Evolutionary conservation across 179 eudicot species (phyloP).

Genomic region (Spergularia azorica): DNA sequence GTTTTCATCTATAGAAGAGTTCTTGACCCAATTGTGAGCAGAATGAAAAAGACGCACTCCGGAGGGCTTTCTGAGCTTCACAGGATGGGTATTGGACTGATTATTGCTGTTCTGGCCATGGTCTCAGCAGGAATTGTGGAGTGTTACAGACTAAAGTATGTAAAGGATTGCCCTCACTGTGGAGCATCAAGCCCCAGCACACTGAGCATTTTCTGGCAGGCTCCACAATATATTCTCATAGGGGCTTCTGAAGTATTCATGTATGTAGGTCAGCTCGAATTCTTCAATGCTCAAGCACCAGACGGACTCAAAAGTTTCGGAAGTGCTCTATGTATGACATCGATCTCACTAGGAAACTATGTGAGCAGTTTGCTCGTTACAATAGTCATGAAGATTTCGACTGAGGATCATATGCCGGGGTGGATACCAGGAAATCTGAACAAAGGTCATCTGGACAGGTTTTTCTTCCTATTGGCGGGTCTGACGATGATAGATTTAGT

Average conservation of each 20-base stretch:
- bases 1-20: constrained; percentile 56
- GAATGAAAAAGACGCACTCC: constrained; percentile 48
- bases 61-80: constrained; percentile 66
- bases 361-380: constrained; percentile 63
- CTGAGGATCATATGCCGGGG: constrained; percentile 62
- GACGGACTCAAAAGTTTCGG: constrained; percentile 87
- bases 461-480: constrained; percentile 68
- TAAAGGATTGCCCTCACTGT: constrained; percentile 41
- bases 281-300: constrained; percentile 81
- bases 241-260: constrained; percentile 86
- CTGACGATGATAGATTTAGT: constrained; percentile 56
- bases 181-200: constrained; percentile 51
- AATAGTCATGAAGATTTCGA: constrained; percentile 70
- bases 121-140: constrained; percentile 79
- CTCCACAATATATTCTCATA: constrained; percentile 72
- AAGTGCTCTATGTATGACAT: constrained; percentile 81
- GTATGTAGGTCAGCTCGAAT: constrained; percentile 82
- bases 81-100: constrained; percentile 87
- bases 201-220: constrained; percentile 83
- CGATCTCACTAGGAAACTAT: constrained; percentile 76
- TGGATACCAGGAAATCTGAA: constrained; percentile 82
- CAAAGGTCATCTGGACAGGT: constrained; percentile 75
- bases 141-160: constrained; percentile 54
- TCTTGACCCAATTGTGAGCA: constrained; percentile 54
- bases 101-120: constrained; percentile 69